Evolutionary conservation across 257 asterid genomes (phyloP).

Genomic region (Nicotiana otophora): DNA sequence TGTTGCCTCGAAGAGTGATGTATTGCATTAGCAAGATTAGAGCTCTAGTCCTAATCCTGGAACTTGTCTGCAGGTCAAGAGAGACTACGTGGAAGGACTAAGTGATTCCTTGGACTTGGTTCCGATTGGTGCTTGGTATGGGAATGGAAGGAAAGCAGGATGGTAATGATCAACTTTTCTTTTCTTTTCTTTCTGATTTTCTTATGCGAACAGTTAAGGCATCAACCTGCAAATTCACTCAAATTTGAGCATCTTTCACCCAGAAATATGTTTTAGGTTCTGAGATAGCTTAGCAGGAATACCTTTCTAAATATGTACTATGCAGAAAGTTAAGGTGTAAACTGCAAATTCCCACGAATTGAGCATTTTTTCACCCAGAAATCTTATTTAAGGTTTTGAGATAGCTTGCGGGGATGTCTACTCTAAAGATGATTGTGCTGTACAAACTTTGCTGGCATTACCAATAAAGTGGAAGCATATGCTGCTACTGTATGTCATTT

Average conservation of each 20-base stretch:
- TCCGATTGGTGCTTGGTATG: conserved; percentile 94
- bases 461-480: not conserved
- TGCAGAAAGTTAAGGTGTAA: not conserved
- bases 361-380: not conserved
- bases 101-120: conserved; percentile 88
- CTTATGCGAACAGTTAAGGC: too few species aligned
- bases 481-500: not conserved
- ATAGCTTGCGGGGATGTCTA: not conserved
- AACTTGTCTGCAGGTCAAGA: conserved; percentile 56
- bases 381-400: not conserved
- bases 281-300: too few species aligned
- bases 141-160: conserved; percentile 96
- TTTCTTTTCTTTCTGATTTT: not conserved
- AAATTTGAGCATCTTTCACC: too few species aligned
- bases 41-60: not conserved
- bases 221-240: too few species aligned
- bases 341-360: not conserved
- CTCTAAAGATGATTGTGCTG: not conserved
- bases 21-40: conserved; percentile 10
- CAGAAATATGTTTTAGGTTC: too few species aligned
- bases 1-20: conserved; percentile 15
- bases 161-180: conserved; percentile 40
- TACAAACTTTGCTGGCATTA: not conserved
- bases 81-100: conserved; percentile 81
- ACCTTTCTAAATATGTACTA: not conserved